Percentiles rank a stretch among this genome's conserved stretches.
These are phyloP conservation scores for Populus davidiana DNA, from an alignment of 345 rosid genomes.

Conservation along the genomic window DNA sequence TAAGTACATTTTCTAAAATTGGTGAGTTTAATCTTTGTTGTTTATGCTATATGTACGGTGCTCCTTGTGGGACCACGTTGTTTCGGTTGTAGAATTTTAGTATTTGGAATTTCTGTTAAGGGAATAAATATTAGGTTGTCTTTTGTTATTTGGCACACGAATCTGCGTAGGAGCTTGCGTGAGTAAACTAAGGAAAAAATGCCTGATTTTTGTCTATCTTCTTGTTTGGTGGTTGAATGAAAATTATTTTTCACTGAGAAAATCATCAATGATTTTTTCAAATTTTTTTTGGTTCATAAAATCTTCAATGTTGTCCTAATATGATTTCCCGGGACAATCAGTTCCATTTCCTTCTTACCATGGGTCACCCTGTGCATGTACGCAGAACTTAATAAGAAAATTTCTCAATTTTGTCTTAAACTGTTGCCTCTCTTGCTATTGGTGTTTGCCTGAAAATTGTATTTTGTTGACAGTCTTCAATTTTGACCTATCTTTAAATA, in stretches of 20 bases:
- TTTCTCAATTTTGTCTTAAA: neutral
- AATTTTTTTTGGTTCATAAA: neutral
- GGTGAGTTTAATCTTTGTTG: neutral
- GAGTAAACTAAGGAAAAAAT: neutral
- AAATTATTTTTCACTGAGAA: neutral
- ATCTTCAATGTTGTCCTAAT: neutral
- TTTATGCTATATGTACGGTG: neutral
- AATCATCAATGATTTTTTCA: neutral
- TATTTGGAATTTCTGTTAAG: neutral
- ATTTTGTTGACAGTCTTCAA: neutral
- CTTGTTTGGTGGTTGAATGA: neutral
- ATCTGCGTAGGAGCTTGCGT: neutral
- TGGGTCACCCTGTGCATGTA: neutral
- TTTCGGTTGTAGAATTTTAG: neutral
- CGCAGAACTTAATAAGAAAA: neutral
- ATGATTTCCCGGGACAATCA: neutral
- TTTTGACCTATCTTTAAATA: neutral
- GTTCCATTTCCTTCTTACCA: neutral
- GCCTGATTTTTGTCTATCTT: neutral
- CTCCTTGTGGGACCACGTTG: neutral
- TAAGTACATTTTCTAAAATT: neutral
- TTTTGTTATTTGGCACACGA: neutral
- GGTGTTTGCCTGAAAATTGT: neutral
- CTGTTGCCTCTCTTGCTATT: neutral
- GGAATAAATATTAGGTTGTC: neutral